A percentile compares a stretch with the other conserved stretches of the same genome.
These are phyloP conservation scores for Apiospora phragmitis DNA, from an alignment of 2,329 filamentous ascomycete genomes.

Conservation along the genomic window DNA sequence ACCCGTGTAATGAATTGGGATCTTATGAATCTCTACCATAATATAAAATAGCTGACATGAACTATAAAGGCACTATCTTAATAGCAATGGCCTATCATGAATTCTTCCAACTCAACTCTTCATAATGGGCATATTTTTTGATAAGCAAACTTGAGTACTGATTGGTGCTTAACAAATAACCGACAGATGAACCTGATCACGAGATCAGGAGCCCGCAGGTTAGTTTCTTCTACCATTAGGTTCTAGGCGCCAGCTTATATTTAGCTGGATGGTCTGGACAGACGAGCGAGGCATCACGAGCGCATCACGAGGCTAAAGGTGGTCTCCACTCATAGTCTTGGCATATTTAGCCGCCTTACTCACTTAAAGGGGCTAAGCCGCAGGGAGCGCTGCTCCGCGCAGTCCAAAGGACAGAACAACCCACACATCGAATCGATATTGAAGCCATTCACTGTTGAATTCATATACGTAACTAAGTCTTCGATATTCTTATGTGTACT, in stretches of 20 bases:
- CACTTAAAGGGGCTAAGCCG: constrained; percentile 5
- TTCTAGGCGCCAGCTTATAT: not conserved
- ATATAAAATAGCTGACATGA: not conserved
- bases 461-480: not conserved
- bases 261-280: not conserved
- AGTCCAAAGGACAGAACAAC: not conserved
- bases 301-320: not conserved
- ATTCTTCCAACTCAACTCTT: not conserved
- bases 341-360: not conserved
- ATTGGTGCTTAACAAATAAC: not conserved
- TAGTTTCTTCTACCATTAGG: not conserved
- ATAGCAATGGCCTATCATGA: not conserved
- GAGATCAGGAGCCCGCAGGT: no score
- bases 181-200: not conserved
- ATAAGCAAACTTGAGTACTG: not conserved
- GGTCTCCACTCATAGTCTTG: not conserved
- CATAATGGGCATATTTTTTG: not conserved
- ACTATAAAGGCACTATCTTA: not conserved
- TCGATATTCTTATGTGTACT: not conserved
- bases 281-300: not conserved
- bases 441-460: not conserved
- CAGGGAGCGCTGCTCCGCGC: not conserved
- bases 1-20: not conserved
- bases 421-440: not conserved
- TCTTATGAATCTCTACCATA: rapidly evolving